These are phyloP conservation scores for Psilocybe cyanescens DNA, from an alignment of 768 basidiomycete genomes.

Conservation along the genomic window DNA sequence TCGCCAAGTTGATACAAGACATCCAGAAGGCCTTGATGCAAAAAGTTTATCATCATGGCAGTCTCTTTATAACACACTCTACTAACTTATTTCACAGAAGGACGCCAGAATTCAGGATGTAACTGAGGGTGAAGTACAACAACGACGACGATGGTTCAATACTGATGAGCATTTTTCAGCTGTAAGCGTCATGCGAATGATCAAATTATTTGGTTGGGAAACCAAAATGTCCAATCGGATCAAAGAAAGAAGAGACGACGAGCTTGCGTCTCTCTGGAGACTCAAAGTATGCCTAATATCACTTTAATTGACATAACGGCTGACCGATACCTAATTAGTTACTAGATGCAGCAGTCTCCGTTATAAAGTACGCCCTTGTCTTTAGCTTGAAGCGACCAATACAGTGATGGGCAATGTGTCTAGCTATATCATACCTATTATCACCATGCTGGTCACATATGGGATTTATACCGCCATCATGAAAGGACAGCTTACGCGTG, in stretches of 20 bases:
- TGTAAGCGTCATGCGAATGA: constrained; percentile 63
- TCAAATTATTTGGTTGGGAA: constrained; percentile 76
- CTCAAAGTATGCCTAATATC: constrained; percentile 10
- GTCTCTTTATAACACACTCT: background rate
- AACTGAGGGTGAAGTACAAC: constrained; percentile 40
- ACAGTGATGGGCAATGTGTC: background rate
- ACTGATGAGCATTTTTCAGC: constrained; percentile 24
- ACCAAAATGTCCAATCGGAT: constrained; percentile 56
- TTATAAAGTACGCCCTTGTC: background rate
- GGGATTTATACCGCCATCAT: constrained; percentile 53
- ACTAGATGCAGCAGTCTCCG: background rate
- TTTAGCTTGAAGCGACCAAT: background rate
- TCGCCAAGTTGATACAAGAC: constrained; percentile 50
- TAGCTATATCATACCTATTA: constrained; percentile 40
- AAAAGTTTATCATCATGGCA: constrained; percentile 26
- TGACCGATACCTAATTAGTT: background rate
- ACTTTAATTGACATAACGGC: background rate
- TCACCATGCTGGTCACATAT: constrained; percentile 70
- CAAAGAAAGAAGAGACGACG: constrained; percentile 59
- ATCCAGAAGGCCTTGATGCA: constrained; percentile 54
- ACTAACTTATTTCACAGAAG: constrained; percentile 19
- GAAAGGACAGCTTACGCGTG: constrained; percentile 37
- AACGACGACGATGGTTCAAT: background rate
- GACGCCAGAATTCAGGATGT: constrained; percentile 65
- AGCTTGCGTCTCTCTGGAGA: constrained; percentile 42